Percentiles rank a stretch among this genome's conserved stretches.
Evolutionary conservation across 768 basidiomycete genomes (phyloP).

Genomic region (Hygrophorus pudorinus): DNA sequence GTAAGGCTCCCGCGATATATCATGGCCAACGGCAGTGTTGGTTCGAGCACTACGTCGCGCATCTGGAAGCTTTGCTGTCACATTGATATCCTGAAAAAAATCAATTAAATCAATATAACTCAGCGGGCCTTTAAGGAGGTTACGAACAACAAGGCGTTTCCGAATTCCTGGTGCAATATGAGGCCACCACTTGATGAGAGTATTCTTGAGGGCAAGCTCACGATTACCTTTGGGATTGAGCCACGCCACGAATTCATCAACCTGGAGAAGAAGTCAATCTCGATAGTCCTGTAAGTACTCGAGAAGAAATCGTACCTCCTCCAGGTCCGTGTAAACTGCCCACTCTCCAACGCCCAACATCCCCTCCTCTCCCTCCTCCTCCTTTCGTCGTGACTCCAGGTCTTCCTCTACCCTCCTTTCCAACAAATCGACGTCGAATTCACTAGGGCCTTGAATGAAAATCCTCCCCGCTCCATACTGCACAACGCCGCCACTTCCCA

Average conservation of each 20-base stretch:
- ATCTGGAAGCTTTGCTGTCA: slow-evolving; percentile 63
- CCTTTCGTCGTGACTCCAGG: slow-evolving; percentile 48
- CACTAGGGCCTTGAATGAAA: slow-evolving; percentile 88
- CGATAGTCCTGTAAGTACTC: slow-evolving; percentile 9
- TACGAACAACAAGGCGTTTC: slow-evolving; percentile 60
- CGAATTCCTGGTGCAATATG: slow-evolving; percentile 75
- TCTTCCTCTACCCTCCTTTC: slow-evolving; percentile 48
- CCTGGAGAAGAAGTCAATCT: slow-evolving; percentile 29
- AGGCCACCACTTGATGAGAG: slow-evolving; percentile 74
- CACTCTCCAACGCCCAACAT: slow-evolving; percentile 72
- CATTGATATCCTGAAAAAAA: slow-evolving; percentile 50
- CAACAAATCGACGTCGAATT: slow-evolving; percentile 68
- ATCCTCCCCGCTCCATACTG: slow-evolving; percentile 85
- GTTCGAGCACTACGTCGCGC: slow-evolving; percentile 71
- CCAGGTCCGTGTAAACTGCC: slow-evolving; percentile 81
- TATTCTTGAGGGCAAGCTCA: slow-evolving; percentile 70
- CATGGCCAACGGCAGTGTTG: slow-evolving; percentile 46
- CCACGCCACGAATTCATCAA: slow-evolving; percentile 81
- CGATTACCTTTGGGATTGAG: slow-evolving; percentile 87
- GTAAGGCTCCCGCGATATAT: slow-evolving; percentile 71
- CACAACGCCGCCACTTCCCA: slow-evolving; percentile 68
- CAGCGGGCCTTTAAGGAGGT: background rate
- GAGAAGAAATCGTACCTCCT: slow-evolving; percentile 54
- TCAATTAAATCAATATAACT: slow-evolving; percentile 5
- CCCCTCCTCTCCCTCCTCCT: slow-evolving; percentile 76